Base-by-base conservation (phyloP, 2,329 filamentous ascomycete genomes). In the Paradendryphiella salina region DNA sequence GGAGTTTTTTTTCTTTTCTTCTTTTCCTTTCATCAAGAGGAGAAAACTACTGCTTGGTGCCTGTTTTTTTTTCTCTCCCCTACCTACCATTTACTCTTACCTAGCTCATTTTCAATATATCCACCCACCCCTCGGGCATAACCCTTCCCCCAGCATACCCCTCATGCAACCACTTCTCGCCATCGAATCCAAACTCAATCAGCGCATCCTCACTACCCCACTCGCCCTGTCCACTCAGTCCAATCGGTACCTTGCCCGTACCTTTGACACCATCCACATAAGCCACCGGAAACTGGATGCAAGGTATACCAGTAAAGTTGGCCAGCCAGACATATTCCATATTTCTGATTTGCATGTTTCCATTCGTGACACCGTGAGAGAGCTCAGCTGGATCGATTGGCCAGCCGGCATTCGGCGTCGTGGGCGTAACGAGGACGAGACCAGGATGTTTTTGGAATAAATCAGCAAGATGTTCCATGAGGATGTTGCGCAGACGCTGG, bases 251-350 rank as follows among this genome's bases (percentile, higher is more conserved):
- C 61, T 76, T 80, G 0, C 87, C 87, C 49, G 79, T 74, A 0
- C 63, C 63, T 59, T 81, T 76, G 5, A 75, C 73, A 0, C 81
- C 78, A 20, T 83, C 76, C 3, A 78, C 80, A 73, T 91, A 96
- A 0, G 89, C 91, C 9, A 89, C 85, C 0, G 92, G 90, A 29
- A 84, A 85, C 37, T 79, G 85, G 10, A 95, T 82, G 1, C 89
- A 85, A 0, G 92, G 92, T 40, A 86, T 85, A 0, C 92, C 92
- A 0, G 80, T 84, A 61, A 90, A 86, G 73, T 96, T 96, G 5
- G 91, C 88, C 29, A 96, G 74, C 82, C 88, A 96, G 13, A 89
- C 85, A 73, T 90, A 96, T 71, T 87, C 84, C 90, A 96, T 96
- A 66, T 83, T 89, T 20, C 82, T 78, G n/a, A 96, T 76, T 13